phyloP scores from a whole-genome alignment of 495 filamentous ascomycete genomes.

The Tuber microsphaerosporum region DNA sequence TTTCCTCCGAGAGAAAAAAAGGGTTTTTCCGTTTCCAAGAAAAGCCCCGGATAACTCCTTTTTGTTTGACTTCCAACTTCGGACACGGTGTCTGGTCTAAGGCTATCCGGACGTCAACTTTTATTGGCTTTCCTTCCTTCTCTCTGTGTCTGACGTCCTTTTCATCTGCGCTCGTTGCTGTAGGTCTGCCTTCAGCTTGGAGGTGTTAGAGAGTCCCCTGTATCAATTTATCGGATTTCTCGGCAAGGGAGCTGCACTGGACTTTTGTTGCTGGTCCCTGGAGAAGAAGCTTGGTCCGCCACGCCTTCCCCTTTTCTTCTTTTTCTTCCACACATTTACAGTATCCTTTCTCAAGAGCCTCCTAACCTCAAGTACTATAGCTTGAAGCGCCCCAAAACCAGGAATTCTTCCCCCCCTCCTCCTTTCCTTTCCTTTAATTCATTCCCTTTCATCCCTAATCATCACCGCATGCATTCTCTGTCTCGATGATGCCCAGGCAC shows the following conservation, averaged over 20 bases:
- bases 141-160: neutral
- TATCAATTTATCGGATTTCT: neutral
- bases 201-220: neutral
- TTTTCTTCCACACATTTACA: neutral
- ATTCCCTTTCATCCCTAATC: neutral
- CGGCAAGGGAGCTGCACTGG: neutral
- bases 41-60: neutral
- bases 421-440: neutral
- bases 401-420: neutral
- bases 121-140: neutral
- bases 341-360: neutral
- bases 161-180: neutral
- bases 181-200: neutral
- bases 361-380: neutral
- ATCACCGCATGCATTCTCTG: constrained; percentile 32
- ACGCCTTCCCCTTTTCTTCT: constrained; percentile 1
- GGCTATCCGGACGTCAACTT: neutral
- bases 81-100: neutral
- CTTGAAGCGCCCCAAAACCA: neutral
- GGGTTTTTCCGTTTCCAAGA: neutral
- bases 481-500: constrained; percentile 42
- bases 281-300: neutral
- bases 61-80: neutral
- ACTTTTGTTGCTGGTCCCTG: neutral
- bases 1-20: neutral